Conservation (phyloP, 805 yeast species). For the Debaryomyces prosopidis region DNA sequence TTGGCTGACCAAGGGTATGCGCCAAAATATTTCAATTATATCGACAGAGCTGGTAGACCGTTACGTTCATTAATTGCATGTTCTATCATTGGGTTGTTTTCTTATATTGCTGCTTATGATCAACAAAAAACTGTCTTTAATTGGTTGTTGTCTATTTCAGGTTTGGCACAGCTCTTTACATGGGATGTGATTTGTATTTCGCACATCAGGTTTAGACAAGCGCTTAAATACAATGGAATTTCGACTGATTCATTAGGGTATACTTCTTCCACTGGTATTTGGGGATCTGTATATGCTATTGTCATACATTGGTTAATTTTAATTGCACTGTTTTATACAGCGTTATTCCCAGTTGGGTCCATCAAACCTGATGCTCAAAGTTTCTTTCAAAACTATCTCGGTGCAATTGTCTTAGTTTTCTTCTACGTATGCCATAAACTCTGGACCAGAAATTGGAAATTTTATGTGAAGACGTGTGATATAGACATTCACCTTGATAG, state of each 20-base stretch:
- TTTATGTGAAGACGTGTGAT: slow-evolving; percentile 24
- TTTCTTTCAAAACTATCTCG: slow-evolving; percentile 36
- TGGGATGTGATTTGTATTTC: slow-evolving; percentile 43
- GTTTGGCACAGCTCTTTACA: slow-evolving; percentile 43
- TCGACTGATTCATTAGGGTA: slow-evolving; percentile 31
- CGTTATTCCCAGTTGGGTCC: slow-evolving; percentile 38
- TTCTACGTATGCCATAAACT: slow-evolving; percentile 34
- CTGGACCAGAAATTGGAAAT: slow-evolving; percentile 28
- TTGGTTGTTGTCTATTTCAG: slow-evolving; percentile 46
- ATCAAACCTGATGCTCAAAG: slow-evolving; percentile 25
- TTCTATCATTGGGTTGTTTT: slow-evolving; percentile 35
- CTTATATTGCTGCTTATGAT: slow-evolving; percentile 42
- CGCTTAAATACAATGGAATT: slow-evolving; percentile 31
- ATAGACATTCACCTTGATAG: slow-evolving; percentile 31
- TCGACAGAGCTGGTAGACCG: slow-evolving; percentile 43
- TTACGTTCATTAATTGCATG: slow-evolving; percentile 34
- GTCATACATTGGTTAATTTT: slow-evolving; percentile 31
- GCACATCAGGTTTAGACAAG: slow-evolving; percentile 41
- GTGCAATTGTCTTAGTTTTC: slow-evolving; percentile 30
- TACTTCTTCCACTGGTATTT: slow-evolving; percentile 38
- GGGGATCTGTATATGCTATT: slow-evolving; percentile 39
- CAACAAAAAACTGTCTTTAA: slow-evolving; percentile 39
- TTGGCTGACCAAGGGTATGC: slow-evolving; percentile 44
- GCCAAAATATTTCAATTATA: slow-evolving; percentile 37
- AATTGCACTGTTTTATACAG: slow-evolving; percentile 46